phyloP scores from a whole-genome alignment of 75 land plant genomes.

The Sequoiadendron giganteum region DNA sequence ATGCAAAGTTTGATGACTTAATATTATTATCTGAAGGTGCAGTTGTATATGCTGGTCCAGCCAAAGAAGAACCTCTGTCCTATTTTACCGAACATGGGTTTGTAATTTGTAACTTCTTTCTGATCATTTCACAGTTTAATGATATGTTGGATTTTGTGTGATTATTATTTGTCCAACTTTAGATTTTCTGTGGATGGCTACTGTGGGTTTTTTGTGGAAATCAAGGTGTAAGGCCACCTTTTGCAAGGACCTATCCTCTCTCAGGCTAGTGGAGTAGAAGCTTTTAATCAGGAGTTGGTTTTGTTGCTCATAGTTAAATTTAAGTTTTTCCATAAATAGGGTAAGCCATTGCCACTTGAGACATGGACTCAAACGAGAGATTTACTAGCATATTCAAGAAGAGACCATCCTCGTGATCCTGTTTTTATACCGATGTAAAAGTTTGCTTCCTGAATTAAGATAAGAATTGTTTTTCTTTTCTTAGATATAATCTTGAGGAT shows the following conservation, averaged over 20 bases:
- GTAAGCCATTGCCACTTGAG: too few relatives aligned
- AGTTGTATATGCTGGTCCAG: constrained; percentile 91
- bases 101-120: constrained; percentile 8
- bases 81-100: constrained; percentile 89
- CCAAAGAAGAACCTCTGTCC: constrained; percentile 67
- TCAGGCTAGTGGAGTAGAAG: background rate
- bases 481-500: too few relatives aligned
- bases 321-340: background rate
- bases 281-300: background rate
- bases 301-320: background rate
- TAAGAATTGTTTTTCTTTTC: background rate
- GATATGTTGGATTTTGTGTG: background rate
- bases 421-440: background rate
- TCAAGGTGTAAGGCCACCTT: background rate
- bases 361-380: background rate
- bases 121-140: background rate
- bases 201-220: background rate
- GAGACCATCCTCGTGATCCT: background rate
- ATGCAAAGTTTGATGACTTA: constrained; percentile 92
- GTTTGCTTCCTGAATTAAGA: background rate
- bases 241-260: background rate
- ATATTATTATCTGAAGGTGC: constrained; percentile 82
- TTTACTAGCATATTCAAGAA: background rate
- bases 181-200: background rate
- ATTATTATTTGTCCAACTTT: constrained; percentile 4